Evolutionary conservation across 2,329 filamentous ascomycete genomes (phyloP), one percentile per base, ranked within the genome.

Genomic region (Fusarium sp.): DNA sequence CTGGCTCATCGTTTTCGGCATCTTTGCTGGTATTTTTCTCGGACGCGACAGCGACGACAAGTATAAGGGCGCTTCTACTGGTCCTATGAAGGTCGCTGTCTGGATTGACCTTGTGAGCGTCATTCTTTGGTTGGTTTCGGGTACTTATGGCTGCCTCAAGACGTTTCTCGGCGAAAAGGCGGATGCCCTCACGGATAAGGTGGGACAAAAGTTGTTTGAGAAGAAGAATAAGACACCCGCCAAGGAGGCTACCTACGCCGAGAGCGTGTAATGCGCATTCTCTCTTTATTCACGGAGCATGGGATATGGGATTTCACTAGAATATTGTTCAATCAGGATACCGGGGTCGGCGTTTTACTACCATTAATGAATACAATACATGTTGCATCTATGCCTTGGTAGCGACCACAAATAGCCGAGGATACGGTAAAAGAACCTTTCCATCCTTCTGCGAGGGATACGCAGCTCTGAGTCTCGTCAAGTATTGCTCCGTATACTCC

Each of bases 21-120:
- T 93, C 67, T 94, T 95, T 74, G 93, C 90, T 16, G 88, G 86
- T 69, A 90, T 94, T 83, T 95, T 92, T 82, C 89, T 94, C 67
- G 81, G 86, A 36, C 86, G 89, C 58, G 81, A 90, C 70, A 86
- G 86, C 64, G 87, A 92, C 66, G 83, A 85, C 36, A 76, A 80
- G 44, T 87, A 86, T 80, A 82, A 87, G 79, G 85, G 84, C 33
- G 81, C 79, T 51, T 84, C 79, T 69, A 84, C 84, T 0, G 70
- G 78, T 5, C 60, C 79, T 8, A 94, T 94, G 93, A 92, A 92
- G 82, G 86, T 88, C 69, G 92, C 92, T 3, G 92, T 93, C 4
- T 94, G 92, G 91, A 82, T 94, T 29, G 92, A 94, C 79, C 79
- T 94, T 29, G 84, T 90, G 35, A 93, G 92, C 73, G 85, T 92